A percentile compares a stretch with the other conserved stretches of the same genome.
Conservation (phyloP, 1,284 basidiomycete genomes). For the Ceratobasidium sp. region DNA sequence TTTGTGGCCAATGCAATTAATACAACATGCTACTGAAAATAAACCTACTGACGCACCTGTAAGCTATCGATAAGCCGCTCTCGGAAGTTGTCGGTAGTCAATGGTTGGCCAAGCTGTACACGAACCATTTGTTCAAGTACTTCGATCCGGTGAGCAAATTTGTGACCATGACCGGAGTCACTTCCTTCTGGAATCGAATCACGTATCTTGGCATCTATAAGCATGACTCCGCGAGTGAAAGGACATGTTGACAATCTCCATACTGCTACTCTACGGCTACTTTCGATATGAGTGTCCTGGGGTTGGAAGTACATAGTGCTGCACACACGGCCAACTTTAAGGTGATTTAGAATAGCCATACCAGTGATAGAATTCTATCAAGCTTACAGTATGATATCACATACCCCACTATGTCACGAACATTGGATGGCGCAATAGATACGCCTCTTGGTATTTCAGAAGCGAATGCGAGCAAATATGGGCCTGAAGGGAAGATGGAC, state of each 20-base stretch:
- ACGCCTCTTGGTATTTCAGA: too few species aligned
- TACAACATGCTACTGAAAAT: not conserved
- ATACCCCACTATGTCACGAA: too few species aligned
- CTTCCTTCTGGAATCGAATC: constrained; percentile 1
- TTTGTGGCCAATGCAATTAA: not conserved
- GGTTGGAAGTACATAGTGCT: not conserved
- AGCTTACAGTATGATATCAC: too few species aligned
- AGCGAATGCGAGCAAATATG: too few species aligned
- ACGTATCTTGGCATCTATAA: not conserved
- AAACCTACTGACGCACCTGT: not conserved
- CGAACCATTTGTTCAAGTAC: not conserved
- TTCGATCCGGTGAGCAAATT: not conserved
- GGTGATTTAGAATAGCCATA: too few species aligned
- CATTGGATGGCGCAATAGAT: too few species aligned
- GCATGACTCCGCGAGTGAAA: not conserved
- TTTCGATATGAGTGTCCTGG: not conserved
- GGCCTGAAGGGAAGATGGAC: too few species aligned
- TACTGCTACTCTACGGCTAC: too few species aligned
- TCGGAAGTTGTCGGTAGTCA: not conserved
- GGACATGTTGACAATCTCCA: too few species aligned
- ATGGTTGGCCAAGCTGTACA: not conserved
- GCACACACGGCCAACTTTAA: not conserved
- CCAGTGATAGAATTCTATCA: too few species aligned
- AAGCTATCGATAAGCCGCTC: not conserved
- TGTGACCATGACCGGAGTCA: not conserved